Percentiles rank a stretch among this genome's conserved stretches.
Conservation (phyloP, 768 basidiomycete species). For the Phaffia australis region DNA sequence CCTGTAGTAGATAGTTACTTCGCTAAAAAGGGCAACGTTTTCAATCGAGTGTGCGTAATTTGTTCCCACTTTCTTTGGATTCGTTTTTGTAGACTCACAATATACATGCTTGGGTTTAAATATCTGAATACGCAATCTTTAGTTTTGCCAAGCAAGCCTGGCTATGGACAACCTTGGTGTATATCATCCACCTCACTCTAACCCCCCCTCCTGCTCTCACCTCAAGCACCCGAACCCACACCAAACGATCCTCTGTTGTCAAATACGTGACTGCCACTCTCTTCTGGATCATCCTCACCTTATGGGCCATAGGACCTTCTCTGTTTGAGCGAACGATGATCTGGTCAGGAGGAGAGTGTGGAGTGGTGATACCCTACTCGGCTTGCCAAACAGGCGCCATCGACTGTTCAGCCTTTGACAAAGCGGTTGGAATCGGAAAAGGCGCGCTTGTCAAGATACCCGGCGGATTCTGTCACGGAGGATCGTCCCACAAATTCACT, state of each 20-base stretch:
- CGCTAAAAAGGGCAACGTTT: slow-evolving; percentile 18
- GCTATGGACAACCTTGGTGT: slow-evolving; percentile 21
- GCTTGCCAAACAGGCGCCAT: slow-evolving; percentile 6
- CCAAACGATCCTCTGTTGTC: background rate
- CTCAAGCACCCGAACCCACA: background rate
- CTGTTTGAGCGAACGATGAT: slow-evolving; percentile 23
- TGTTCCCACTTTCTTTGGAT: too few species aligned
- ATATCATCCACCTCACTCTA: slow-evolving; percentile 8
- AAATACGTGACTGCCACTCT: slow-evolving; percentile 16
- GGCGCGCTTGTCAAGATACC: slow-evolving; percentile 1
- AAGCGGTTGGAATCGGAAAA: slow-evolving; percentile 3
- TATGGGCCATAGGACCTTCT: slow-evolving; percentile 22
- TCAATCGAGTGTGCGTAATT: slow-evolving; percentile 17
- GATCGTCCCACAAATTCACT: too few species aligned
- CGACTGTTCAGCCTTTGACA: slow-evolving; percentile 8
- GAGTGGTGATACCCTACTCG: slow-evolving; percentile 7
- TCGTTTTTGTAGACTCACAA: background rate
- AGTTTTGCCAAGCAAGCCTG: slow-evolving; percentile 26
- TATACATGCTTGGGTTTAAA: background rate
- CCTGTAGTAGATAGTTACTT: slow-evolving; percentile 8
- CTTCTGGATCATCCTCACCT: slow-evolving; percentile 23
- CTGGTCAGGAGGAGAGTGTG: slow-evolving; percentile 22
- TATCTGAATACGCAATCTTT: background rate
- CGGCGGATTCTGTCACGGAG: background rate
- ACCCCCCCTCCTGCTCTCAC: background rate